Evolutionary conservation across 345 rosid genomes (phyloP), one percentile per base, ranked within the genome.

Genomic region (Citrus hindsii): DNA sequence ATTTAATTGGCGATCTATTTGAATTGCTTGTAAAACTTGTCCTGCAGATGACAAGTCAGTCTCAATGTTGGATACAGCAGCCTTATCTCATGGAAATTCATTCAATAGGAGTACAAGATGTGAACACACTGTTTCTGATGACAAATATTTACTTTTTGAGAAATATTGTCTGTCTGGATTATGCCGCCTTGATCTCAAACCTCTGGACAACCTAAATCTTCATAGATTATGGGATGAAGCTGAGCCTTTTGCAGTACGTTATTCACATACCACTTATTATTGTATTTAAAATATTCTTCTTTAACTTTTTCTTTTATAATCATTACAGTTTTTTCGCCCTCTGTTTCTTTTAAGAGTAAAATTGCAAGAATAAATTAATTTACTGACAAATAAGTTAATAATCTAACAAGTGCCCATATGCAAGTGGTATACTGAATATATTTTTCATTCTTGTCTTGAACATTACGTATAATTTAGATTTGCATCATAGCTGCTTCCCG

Each of bases 121-220:
- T 63, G 79, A 82, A 66, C 71, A 55, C 70, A 70, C 75, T 64
- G 67, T 64, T 56, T 72, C 67, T 53, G 76, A 78, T n/a, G 82
- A 85, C 77, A 88, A 82, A 42, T 86, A n/a, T 85, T 76, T 85
- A 21, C 88, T 88, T 30, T 92, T 93, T 75, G 86, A 87, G 84
- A 87, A 87, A 81, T 93, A 88, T 74, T 79, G 89, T 76, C 58
- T 64, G 80, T 89, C 97, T 69, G 99, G 96, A 80, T 86, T 95
- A 76, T 83, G 87, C 63, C 90, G 90, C 73, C 92, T 93, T 59
- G 89, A 85, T 77, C 88, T 95, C 76, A 77, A 87, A 61, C 90
- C 87, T 67, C 79, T 78, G 76, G 83, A 53, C 80, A 89, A 87
- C 82, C 84, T 81, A 60, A 79, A 87, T 87, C 67, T 92, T 60